Conservation (phyloP, 2,329 filamentous ascomycete species). For the Cercospora sp. region DNA sequence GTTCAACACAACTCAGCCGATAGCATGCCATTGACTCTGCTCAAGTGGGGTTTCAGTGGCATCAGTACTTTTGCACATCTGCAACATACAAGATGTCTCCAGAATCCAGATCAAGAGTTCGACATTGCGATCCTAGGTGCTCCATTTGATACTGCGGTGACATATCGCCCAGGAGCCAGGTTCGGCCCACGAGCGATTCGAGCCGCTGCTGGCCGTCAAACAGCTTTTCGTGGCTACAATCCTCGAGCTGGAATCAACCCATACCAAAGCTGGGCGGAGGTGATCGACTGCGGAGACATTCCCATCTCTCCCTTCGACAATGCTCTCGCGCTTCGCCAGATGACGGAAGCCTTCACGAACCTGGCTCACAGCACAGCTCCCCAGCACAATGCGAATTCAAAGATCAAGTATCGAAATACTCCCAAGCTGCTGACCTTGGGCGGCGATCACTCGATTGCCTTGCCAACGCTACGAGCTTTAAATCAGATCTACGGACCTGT, state of each 20-base stretch:
- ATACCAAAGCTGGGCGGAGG: conserved; percentile 70
- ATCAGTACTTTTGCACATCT: conserved; percentile 48
- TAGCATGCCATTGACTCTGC: background rate
- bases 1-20: background rate
- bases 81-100: conserved; percentile 50
- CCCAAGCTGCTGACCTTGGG: conserved; percentile 52
- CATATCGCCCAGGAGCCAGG: conserved; percentile 54
- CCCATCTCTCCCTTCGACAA: conserved; percentile 87
- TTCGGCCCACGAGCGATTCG: conserved; percentile 89
- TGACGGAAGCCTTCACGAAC: conserved; percentile 77
- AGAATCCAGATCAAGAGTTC: conserved; percentile 45
- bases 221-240: conserved; percentile 78
- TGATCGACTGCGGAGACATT: conserved; percentile 80
- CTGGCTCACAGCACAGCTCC: conserved; percentile 54
- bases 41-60: conserved; percentile 39
- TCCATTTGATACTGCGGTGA: conserved; percentile 53
- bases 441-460: conserved; percentile 53
- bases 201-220: conserved; percentile 78
- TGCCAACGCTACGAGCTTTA: conserved; percentile 53
- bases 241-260: conserved; percentile 80
- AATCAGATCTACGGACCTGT: conserved; percentile 49
- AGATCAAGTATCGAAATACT: conserved; percentile 44
- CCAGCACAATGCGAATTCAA: conserved; percentile 40
- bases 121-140: conserved; percentile 54
- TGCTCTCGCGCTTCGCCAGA: conserved; percentile 74